Percentiles rank a stretch among this genome's conserved stretches.
phyloP scores from a whole-genome alignment of 306 rosid genomes.

The Castanospermum australe region DNA sequence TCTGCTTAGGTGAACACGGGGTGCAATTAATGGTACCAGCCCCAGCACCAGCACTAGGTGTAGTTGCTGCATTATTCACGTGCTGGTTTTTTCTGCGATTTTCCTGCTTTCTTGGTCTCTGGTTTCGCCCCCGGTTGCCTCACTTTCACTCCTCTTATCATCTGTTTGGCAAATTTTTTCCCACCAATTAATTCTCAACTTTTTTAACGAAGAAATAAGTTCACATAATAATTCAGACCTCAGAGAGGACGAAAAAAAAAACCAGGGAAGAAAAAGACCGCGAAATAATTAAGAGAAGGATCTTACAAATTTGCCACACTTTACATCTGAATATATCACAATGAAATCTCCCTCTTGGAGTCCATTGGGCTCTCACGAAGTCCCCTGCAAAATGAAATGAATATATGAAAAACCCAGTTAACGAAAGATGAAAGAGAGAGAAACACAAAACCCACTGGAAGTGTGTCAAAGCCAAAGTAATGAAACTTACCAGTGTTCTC shows the following conservation, averaged over 20 bases:
- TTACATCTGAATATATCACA: constrained; percentile 87
- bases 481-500: constrained; percentile 84
- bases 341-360: constrained; percentile 99
- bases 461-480: not conserved
- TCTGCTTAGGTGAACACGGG: constrained; percentile 38
- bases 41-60: constrained; percentile 28
- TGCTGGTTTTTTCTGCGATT: constrained; percentile 73
- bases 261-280: not conserved
- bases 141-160: constrained; percentile 98
- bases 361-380: constrained; percentile 93
- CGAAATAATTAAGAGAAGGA: not conserved
- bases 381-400: constrained; percentile 55
- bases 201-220: not conserved
- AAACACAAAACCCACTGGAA: not conserved
- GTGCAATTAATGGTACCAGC: constrained; percentile 30
- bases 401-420: not conserved
- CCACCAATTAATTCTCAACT: not conserved
- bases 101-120: constrained; percentile 64
- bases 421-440: not conserved
- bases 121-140: constrained; percentile 69
- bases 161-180: constrained; percentile 27
- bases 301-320: constrained; percentile 83
- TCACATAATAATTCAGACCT: not conserved
- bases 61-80: constrained; percentile 35
- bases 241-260: not conserved